Conservation (phyloP, 192 early-diverging fungal species). For the Fimicolochytrium jonesii region DNA sequence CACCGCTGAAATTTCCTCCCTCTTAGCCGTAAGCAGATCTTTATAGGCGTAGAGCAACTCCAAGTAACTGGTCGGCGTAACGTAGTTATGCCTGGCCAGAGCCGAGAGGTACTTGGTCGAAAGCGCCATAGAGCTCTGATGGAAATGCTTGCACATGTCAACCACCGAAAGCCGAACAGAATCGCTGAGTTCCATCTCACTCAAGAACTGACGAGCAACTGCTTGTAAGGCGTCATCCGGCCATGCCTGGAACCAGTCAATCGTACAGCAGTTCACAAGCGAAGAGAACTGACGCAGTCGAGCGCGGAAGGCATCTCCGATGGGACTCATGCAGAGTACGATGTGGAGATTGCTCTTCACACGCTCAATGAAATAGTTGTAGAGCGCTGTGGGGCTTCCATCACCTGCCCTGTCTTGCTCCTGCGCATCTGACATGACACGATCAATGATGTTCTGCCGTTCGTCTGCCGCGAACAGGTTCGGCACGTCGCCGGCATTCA, state of each 20-base stretch:
- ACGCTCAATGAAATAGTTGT: conserved; percentile 61
- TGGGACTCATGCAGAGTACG: conserved; percentile 61
- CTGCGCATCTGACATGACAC: conserved; percentile 41
- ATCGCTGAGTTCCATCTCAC: conserved; percentile 44
- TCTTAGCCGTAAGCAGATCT: conserved; percentile 38
- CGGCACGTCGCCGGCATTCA: conserved; percentile 60
- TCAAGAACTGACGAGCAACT: conserved; percentile 55
- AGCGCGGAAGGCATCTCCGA: conserved; percentile 58
- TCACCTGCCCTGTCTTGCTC: conserved; percentile 53
- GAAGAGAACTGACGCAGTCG: conserved; percentile 57
- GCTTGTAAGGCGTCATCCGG: conserved; percentile 61
- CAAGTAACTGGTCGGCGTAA: conserved; percentile 57
- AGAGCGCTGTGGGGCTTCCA: conserved; percentile 47
- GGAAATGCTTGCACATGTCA: conserved; percentile 51
- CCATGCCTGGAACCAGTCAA: conserved; percentile 67
- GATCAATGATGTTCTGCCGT: conserved; percentile 53
- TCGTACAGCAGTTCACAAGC: conserved; percentile 62
- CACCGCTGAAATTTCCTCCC: conserved; percentile 48
- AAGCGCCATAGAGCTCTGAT: conserved; percentile 49
- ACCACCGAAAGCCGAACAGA: conserved; percentile 33
- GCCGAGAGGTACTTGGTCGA: conserved; percentile 46
- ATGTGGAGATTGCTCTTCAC: conserved; percentile 56
- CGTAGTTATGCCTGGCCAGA: conserved; percentile 56
- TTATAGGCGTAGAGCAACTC: conserved; percentile 55
- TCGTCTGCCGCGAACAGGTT: conserved; percentile 58